Evolutionary conservation across 106 monocot species (phyloP).

Genomic region (Phalaenopsis aphrodite): DNA sequence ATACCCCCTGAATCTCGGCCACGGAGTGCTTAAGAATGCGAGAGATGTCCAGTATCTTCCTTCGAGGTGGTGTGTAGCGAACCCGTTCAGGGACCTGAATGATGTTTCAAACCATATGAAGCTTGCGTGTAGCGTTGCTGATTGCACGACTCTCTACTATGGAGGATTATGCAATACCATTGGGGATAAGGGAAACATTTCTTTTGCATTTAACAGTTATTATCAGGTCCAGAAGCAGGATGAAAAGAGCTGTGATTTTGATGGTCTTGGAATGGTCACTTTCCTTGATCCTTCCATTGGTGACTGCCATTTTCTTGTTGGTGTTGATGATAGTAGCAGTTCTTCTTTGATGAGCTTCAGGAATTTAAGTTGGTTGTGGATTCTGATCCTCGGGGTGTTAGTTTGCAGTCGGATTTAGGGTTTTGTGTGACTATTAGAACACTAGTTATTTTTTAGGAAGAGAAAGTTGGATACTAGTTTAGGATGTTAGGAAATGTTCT

Average conservation of each 20-base stretch:
- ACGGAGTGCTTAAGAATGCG: constrained; percentile 53
- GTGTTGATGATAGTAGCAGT: constrained; percentile 33
- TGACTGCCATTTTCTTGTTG: constrained; percentile 63
- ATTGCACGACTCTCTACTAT: constrained; percentile 66
- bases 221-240: constrained; percentile 76
- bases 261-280: constrained; percentile 87
- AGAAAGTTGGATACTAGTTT: neutral
- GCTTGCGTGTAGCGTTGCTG: constrained; percentile 61
- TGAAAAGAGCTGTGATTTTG: constrained; percentile 73
- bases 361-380: constrained; percentile 22
- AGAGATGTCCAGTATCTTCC: constrained; percentile 65
- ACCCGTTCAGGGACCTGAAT: constrained; percentile 43
- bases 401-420: constrained; percentile 11
- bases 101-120: constrained; percentile 53
- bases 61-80: constrained; percentile 72
- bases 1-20: constrained; percentile 66
- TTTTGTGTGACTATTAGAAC: neutral
- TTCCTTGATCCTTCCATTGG: constrained; percentile 84
- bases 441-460: neutral
- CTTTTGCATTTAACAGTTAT: constrained; percentile 84
- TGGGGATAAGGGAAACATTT: constrained; percentile 65
- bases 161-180: constrained; percentile 80
- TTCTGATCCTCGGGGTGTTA: constrained; percentile 34
- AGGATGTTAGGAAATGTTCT: neutral
- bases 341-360: constrained; percentile 22